phyloP scores from a whole-genome alignment of 192 early-diverging fungal species.

The Umbelopsis isabellina region DNA sequence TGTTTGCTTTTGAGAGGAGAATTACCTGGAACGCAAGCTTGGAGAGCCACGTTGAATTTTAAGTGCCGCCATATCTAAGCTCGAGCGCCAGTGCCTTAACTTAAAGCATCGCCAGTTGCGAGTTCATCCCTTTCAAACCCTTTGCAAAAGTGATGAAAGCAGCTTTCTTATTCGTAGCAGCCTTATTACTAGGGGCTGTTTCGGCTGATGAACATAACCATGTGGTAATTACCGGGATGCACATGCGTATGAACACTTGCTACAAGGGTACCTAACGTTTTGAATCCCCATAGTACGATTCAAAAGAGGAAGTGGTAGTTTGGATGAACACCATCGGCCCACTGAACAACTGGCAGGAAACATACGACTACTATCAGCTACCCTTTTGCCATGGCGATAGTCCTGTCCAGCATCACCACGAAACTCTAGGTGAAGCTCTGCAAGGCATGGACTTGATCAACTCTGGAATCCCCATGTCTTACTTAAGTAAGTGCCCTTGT shows the following conservation, averaged over 20 bases:
- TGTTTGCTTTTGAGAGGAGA: too few species aligned
- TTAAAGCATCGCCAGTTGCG: not conserved
- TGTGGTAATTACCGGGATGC: slow-evolving; percentile 23
- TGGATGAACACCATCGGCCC: slow-evolving; percentile 74
- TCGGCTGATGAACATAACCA: slow-evolving; percentile 35
- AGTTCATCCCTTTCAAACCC: not conserved
- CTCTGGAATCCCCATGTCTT: slow-evolving; percentile 71
- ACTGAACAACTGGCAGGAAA: slow-evolving; percentile 70
- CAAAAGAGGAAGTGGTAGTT: slow-evolving; percentile 68
- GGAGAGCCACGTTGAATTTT: too few species aligned
- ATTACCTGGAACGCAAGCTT: too few species aligned
- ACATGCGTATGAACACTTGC: not conserved
- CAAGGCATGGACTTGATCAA: slow-evolving; percentile 76
- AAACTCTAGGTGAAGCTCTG: slow-evolving; percentile 78
- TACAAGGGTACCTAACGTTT: not conserved
- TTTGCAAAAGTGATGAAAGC: slow-evolving; percentile 2
- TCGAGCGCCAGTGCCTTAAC: too few species aligned
- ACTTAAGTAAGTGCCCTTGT: slow-evolving; percentile 50
- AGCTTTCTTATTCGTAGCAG: slow-evolving; percentile 12
- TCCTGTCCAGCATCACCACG: slow-evolving; percentile 72
- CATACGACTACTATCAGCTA: slow-evolving; percentile 73
- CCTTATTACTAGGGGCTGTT: slow-evolving; percentile 15
- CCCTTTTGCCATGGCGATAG: slow-evolving; percentile 71
- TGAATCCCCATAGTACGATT: slow-evolving; percentile 50
- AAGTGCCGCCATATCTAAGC: too few species aligned